Percentiles rank a stretch among this genome's conserved stretches.
Conservation (phyloP, 108 stramenopile genomes). For the Stephanodiscus triporus region DNA sequence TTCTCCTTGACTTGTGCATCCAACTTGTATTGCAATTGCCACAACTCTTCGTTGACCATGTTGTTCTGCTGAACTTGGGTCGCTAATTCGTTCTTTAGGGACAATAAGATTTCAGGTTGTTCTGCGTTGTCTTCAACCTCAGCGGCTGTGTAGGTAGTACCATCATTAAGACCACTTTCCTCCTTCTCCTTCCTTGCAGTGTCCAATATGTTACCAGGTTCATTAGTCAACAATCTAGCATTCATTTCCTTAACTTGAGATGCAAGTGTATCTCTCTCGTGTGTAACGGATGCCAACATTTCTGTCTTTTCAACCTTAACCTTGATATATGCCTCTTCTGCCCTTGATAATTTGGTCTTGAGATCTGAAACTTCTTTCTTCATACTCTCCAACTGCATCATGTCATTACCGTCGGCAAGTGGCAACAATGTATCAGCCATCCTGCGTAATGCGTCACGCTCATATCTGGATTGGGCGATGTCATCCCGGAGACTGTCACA, state of each 20-base stretch:
- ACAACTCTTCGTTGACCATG: slow-evolving; percentile 8
- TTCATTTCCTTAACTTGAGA: background rate
- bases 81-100: background rate
- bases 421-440: background rate
- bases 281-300: background rate
- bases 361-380: background rate
- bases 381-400: too few relatives aligned
- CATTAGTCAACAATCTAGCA: background rate
- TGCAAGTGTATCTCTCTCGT: background rate
- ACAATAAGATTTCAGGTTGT: background rate
- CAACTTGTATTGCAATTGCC: background rate
- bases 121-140: background rate
- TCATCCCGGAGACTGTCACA: background rate
- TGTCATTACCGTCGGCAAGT: background rate
- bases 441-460: slow-evolving; percentile 1
- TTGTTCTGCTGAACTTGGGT: background rate
- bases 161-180: background rate
- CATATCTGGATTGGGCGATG: background rate
- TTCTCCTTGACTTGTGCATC: slow-evolving; percentile 5
- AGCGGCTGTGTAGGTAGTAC: background rate
- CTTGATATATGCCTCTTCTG: background rate
- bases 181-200: background rate
- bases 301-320: background rate
- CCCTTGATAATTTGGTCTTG: background rate
- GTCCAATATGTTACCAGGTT: background rate